phyloP scores from a whole-genome alignment of 805 yeast species.

The Ogataea minuta region DNA sequence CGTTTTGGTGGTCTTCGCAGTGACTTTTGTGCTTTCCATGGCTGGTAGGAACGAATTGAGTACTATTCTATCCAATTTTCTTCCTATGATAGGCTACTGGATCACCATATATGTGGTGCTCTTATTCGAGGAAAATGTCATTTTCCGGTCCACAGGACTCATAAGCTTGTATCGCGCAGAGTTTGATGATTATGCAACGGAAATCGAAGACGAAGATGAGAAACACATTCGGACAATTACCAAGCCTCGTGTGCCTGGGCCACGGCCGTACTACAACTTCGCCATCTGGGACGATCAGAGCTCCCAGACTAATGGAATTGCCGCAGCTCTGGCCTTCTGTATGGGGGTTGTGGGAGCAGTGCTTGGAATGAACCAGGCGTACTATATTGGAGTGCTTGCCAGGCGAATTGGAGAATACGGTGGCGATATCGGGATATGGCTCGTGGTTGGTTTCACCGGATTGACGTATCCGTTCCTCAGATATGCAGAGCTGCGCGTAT shows the following conservation, averaged over 20 bases:
- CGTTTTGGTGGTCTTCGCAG: conserved; percentile 58
- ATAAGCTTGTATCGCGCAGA: conserved; percentile 42
- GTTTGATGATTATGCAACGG: conserved; percentile 24
- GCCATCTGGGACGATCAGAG: conserved; percentile 64
- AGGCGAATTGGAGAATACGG: conserved; percentile 58
- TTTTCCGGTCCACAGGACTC: conserved; percentile 57
- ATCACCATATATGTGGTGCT: conserved; percentile 75
- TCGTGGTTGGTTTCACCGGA: conserved; percentile 69
- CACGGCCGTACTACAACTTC: conserved; percentile 60
- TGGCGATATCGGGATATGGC: conserved; percentile 83
- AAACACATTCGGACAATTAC: not conserved
- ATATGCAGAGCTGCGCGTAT: conserved; percentile 58
- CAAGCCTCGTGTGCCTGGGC: conserved; percentile 8
- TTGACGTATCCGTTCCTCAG: conserved; percentile 63
- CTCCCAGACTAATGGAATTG: conserved; percentile 65
- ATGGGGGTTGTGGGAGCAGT: conserved; percentile 81
- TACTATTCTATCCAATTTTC: conserved; percentile 70
- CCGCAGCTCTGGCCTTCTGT: conserved; percentile 63
- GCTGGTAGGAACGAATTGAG: conserved; percentile 75
- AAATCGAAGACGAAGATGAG: not conserved
- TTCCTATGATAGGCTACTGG: conserved; percentile 94
- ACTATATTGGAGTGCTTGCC: conserved; percentile 79
- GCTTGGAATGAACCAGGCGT: conserved; percentile 84
- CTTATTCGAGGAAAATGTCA: conserved; percentile 65
- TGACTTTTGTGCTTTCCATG: conserved; percentile 68